Evolutionary conservation across 108 stramenopile species (phyloP).

Genomic region (Phaeodactylum tricornutum): DNA sequence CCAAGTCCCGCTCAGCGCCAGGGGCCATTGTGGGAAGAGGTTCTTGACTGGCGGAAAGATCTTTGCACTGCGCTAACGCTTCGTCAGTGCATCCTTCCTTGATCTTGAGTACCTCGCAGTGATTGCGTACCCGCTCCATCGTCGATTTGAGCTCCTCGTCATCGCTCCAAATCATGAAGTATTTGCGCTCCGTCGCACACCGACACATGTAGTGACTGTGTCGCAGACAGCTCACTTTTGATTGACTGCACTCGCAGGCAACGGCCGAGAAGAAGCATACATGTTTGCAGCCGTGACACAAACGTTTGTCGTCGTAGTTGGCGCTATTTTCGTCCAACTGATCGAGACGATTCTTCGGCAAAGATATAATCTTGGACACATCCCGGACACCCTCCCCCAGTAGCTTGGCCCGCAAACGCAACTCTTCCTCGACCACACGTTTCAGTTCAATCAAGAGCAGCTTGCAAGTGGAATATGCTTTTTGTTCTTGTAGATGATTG

Average conservation of each 20-base stretch:
- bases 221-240: slow-evolving; percentile 78
- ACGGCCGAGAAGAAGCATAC: slow-evolving; percentile 92
- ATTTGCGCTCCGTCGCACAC: slow-evolving; percentile 59
- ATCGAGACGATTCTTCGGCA: slow-evolving; percentile 68
- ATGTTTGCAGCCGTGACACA: slow-evolving; percentile 85
- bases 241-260: slow-evolving; percentile 85
- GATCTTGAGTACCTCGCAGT: slow-evolving; percentile 31
- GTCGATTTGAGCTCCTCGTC: slow-evolving; percentile 55
- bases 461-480: slow-evolving; percentile 42
- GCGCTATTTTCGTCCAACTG: slow-evolving; percentile 75
- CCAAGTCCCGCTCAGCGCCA: slow-evolving; percentile 5
- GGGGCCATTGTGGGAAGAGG: slow-evolving; percentile 5
- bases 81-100: neutral
- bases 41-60: neutral
- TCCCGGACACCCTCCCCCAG: slow-evolving; percentile 66
- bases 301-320: slow-evolving; percentile 87
- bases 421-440: slow-evolving; percentile 66
- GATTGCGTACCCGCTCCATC: slow-evolving; percentile 34
- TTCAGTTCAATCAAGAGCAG: slow-evolving; percentile 51
- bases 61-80: neutral
- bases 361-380: slow-evolving; percentile 45
- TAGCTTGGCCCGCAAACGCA: slow-evolving; percentile 40
- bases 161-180: slow-evolving; percentile 64
- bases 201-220: slow-evolving; percentile 84
- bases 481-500: slow-evolving; percentile 61